Evolutionary conservation across 306 rosid species (phyloP).

Genomic region (Carpinus viminea): DNA sequence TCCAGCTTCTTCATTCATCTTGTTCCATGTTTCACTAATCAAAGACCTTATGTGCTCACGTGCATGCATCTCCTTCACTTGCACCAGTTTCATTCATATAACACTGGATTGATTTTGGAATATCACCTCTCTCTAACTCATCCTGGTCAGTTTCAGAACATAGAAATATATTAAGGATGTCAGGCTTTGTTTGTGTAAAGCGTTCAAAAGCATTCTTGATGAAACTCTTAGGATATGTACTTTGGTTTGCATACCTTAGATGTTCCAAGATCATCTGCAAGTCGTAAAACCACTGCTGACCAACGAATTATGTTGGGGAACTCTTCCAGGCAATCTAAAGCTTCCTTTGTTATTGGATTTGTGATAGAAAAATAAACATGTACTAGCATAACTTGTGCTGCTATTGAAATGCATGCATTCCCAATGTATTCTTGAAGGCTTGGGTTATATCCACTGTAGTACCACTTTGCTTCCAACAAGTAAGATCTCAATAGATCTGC

Average conservation of each 20-base stretch:
- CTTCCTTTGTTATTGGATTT: background rate
- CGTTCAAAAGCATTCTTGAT: background rate
- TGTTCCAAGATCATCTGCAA: conserved; percentile 29
- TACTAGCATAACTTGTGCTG: background rate
- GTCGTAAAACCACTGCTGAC: conserved; percentile 13
- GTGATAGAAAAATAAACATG: conserved; percentile 9
- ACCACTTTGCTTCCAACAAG: conserved; percentile 12
- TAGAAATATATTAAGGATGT: background rate
- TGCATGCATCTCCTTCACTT: conserved; percentile 9
- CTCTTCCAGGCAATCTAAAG: background rate
- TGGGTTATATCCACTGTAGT: conserved; percentile 2
- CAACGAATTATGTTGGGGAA: background rate
- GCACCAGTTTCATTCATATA: conserved; percentile 27
- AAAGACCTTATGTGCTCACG: background rate
- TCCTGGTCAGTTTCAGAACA: background rate
- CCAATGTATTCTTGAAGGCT: conserved; percentile 14
- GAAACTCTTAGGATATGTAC: background rate
- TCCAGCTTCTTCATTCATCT: conserved; percentile 2
- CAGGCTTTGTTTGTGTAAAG: background rate
- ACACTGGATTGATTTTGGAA: conserved; percentile 23
- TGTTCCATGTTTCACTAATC: conserved; percentile 20
- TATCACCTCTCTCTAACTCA: conserved; percentile 25
- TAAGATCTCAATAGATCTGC: conserved; percentile 11
- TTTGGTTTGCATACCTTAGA: conserved; percentile 2
- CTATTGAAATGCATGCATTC: conserved; percentile 22